Evolutionary conservation across 2,329 filamentous ascomycete species (phyloP).

Genomic region (Diaporthe citrichinensis): DNA sequence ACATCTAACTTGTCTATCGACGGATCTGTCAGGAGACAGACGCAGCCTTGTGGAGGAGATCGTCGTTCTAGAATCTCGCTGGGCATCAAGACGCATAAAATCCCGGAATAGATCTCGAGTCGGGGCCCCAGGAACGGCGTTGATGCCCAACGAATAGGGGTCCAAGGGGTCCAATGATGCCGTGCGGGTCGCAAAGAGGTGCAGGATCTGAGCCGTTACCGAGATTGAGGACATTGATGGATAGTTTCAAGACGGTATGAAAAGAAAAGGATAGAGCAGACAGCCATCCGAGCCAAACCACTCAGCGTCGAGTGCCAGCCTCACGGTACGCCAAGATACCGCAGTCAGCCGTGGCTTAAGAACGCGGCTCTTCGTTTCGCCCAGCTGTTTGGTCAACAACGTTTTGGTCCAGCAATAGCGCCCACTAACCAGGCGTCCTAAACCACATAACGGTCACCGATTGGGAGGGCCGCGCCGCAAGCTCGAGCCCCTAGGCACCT

Average conservation of each 20-base stretch:
- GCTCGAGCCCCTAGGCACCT: slow-evolving; percentile 14
- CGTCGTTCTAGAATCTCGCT: slow-evolving; percentile 29
- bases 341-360: slow-evolving; percentile 21
- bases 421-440: slow-evolving; percentile 2
- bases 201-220: slow-evolving; percentile 26
- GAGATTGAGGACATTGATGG: slow-evolving; percentile 34
- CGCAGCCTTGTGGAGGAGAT: slow-evolving; percentile 38
- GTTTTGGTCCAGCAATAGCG: slow-evolving; percentile 26
- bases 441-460: slow-evolving; percentile 15
- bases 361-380: slow-evolving; percentile 11
- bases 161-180: slow-evolving; percentile 27
- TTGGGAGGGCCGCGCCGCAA: slow-evolving; percentile 36
- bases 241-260: slow-evolving; percentile 33
- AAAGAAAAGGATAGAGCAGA: slow-evolving; percentile 6
- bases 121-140: slow-evolving; percentile 27
- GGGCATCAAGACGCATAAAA: slow-evolving; percentile 36
- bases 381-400: slow-evolving; percentile 17
- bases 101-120: slow-evolving; percentile 28
- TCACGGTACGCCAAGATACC: slow-evolving; percentile 26
- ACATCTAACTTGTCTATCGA: slow-evolving; percentile 25
- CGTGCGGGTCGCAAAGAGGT: slow-evolving; percentile 8
- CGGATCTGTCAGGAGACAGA: slow-evolving; percentile 29
- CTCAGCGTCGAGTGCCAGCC: background rate
- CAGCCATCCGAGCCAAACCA: slow-evolving; percentile 11
- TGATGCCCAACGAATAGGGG: slow-evolving; percentile 39